Base-by-base conservation (phyloP, 345 rosid species). In the Nasturtium officinale region DNA sequence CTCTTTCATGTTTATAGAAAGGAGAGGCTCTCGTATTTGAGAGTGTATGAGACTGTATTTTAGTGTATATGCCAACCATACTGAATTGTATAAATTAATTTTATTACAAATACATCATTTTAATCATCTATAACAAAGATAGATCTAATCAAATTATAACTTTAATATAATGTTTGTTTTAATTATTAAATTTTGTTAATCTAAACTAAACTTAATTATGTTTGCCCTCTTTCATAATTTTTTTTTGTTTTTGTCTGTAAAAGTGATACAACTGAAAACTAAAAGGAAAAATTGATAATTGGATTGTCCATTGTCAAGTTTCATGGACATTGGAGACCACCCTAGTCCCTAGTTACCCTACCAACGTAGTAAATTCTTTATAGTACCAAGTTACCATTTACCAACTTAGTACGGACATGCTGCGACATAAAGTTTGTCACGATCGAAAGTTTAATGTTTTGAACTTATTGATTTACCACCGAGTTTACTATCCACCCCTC, bases 1-100 rank as follows among this genome's bases (percentile, higher is more conserved):
- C 71, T 66, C 60, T 66, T 66, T 20, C 0, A 13, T 66, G 71
- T 66, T 21, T 66, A 23, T 51, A 60, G 71, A 66, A 52, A 66
- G 71, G 71, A 33, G 60, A 66, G 2, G 52, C 71, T 23, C 6
- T 66, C 6, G 16, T 23, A 16, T 66, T 4, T n/a, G 0, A 1
- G 2, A 15, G 48, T 35, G 35, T 15, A 66, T 15, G 26, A 50
- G 60, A 66, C 23, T 66, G 21, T 21, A 65, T 18, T 26, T 26
- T 26, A 26, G 28, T 26, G 4, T 26, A 26, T 26, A 26, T 2
- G 28, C 28, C 28, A 26, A 26, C 28, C 28, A 26, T 2, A 26
- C 28, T 26, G 4, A 26, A 2, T 26, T 4, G 2, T 2, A 26
- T 26, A 26, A 26, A 26, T 26, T 29, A 29, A 29, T 2, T 5